A percentile compares a stretch with the other conserved stretches of the same genome.
Conservation (phyloP, 257 asterid species). For the Nicotiana sylvestris region DNA sequence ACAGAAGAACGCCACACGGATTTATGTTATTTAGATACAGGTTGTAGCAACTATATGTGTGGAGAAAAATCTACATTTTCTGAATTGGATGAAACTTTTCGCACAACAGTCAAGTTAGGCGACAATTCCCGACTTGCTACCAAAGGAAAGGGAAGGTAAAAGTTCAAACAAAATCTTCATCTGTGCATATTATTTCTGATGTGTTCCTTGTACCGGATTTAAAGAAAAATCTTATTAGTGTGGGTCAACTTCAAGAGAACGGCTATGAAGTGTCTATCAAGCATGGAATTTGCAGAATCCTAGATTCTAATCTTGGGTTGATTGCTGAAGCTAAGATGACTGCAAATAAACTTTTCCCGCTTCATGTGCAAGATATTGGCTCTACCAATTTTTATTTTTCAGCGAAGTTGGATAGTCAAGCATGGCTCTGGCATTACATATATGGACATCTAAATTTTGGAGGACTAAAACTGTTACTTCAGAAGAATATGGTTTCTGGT, state of each 20-base stretch:
- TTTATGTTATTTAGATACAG: constrained; percentile 16
- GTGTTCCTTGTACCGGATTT: constrained; percentile 10
- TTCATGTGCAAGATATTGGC: background rate
- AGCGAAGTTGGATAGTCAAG: background rate
- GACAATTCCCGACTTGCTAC: background rate
- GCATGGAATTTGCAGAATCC: background rate
- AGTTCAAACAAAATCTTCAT: background rate
- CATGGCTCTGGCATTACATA: background rate
- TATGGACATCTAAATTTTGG: background rate
- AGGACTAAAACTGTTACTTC: background rate
- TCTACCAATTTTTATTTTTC: background rate
- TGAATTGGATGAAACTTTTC: background rate
- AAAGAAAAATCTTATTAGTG: constrained; percentile 9
- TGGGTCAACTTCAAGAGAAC: constrained; percentile 19
- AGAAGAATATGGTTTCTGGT: background rate
- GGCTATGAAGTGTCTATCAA: background rate
- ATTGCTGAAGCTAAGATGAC: background rate
- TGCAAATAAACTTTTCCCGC: background rate
- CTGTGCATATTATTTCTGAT: background rate
- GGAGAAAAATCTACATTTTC: background rate
- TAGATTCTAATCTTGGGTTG: background rate
- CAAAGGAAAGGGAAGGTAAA: background rate
- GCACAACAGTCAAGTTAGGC: constrained; percentile 7
- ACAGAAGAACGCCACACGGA: background rate
- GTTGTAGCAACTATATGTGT: constrained; percentile 14